These are phyloP conservation scores for Tricholoma sp. DNA, from an alignment of 768 basidiomycete genomes.

Conservation along the genomic window DNA sequence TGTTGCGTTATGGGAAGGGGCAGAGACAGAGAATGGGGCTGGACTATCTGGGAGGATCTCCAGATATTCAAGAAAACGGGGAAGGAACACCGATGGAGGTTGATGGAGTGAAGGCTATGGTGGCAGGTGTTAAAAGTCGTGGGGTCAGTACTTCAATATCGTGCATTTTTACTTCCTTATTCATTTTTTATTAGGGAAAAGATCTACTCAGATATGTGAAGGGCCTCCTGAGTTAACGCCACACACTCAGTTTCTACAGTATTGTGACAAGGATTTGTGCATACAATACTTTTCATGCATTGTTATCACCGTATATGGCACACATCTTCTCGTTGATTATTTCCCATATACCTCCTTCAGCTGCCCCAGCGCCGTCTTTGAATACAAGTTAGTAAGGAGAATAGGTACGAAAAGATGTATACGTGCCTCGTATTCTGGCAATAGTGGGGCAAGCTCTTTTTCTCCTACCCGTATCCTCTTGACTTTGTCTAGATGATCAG, in stretches of 20 bases:
- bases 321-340: constrained; percentile 1
- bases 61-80: constrained; percentile 2
- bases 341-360: constrained; percentile 36
- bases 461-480: constrained; percentile 63
- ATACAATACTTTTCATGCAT: neutral
- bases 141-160: constrained; percentile 48
- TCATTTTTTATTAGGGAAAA: constrained; percentile 43
- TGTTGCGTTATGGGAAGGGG: constrained; percentile 61
- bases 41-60: constrained; percentile 13
- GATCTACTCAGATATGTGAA: constrained; percentile 73
- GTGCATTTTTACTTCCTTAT: neutral
- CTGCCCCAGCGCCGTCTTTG: constrained; percentile 33
- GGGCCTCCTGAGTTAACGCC: constrained; percentile 49
- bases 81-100: constrained; percentile 30
- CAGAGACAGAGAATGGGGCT: constrained; percentile 43
- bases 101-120: constrained; percentile 66
- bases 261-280: neutral
- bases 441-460: constrained; percentile 51
- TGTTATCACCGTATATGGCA: neutral
- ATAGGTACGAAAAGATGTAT: neutral
- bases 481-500: constrained; percentile 64
- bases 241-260: neutral
- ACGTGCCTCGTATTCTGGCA: constrained; percentile 63
- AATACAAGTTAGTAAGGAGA: neutral
- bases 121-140: constrained; percentile 65